Percentiles rank a stretch among this genome's conserved stretches.
phyloP scores from a whole-genome alignment of 257 asterid genomes.

The Ballota nigra region DNA sequence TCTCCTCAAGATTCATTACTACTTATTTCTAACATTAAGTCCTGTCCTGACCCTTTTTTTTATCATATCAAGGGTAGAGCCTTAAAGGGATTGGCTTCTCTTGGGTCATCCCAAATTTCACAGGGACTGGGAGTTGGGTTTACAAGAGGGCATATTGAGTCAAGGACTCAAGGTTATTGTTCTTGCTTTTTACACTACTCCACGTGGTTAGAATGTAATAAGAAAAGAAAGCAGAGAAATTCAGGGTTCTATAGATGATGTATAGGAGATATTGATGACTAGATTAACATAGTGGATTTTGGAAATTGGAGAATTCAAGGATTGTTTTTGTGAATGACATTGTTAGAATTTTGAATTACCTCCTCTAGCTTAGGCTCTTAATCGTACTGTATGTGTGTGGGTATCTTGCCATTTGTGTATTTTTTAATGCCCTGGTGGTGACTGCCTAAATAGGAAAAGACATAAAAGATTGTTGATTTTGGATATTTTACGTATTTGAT shows the following conservation, averaged over 20 bases:
- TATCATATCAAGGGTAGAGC: not conserved
- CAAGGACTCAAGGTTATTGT: not conserved
- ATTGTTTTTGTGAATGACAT: not conserved
- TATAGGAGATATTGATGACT: not conserved
- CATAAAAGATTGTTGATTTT: not conserved
- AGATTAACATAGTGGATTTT: not conserved
- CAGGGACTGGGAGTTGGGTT: not conserved
- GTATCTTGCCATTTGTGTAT: not conserved
- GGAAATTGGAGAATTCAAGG: not conserved
- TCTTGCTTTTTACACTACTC: not conserved
- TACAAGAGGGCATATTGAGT: not conserved
- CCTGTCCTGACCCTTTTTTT: not conserved
- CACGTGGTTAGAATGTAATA: not conserved
- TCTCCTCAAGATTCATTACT: not conserved
- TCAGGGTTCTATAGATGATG: not conserved
- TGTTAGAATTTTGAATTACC: not conserved
- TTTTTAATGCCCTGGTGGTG: not conserved
- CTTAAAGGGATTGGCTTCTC: not conserved
- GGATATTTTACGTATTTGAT: conserved; percentile 19
- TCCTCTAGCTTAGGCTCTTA: not conserved
- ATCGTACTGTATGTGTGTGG: not conserved
- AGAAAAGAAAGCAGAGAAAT: not conserved
- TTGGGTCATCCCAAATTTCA: too few relatives aligned
- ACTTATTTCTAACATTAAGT: not conserved
- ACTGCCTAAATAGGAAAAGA: conserved; percentile 9